Percentiles rank a stretch among this genome's conserved stretches.
Conservation (phyloP, 768 basidiomycete genomes). For the Mycena capillaripes region DNA sequence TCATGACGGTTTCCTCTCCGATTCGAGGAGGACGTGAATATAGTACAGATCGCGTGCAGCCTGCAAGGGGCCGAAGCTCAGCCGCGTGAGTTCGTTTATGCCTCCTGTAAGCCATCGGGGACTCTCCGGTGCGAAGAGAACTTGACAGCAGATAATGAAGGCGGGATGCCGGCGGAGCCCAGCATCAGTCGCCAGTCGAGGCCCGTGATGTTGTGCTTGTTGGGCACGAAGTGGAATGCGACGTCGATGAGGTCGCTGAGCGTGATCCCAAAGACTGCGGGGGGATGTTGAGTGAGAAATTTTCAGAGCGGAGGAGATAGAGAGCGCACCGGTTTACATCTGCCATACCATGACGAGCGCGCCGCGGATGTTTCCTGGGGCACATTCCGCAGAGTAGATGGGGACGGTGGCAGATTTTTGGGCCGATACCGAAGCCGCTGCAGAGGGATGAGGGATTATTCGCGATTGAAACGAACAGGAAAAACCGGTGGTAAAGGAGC, state of each 20-base stretch:
- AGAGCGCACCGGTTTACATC: constrained; percentile 69
- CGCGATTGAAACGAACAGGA: constrained; percentile 37
- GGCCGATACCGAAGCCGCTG: constrained; percentile 41
- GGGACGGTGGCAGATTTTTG: constrained; percentile 71
- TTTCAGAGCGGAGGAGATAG: constrained; percentile 69
- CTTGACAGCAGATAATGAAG: constrained; percentile 32
- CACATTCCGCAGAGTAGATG: constrained; percentile 73
- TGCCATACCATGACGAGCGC: constrained; percentile 38
- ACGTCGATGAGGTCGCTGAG: constrained; percentile 66
- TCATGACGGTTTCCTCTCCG: constrained; percentile 43
- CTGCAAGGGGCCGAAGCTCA: constrained; percentile 63
- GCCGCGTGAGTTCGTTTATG: constrained; percentile 62
- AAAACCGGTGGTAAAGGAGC: constrained; percentile 37
- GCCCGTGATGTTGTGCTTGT: constrained; percentile 52
- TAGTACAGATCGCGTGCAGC: constrained; percentile 76
- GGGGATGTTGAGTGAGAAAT: not conserved
- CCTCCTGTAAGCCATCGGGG: constrained; percentile 50
- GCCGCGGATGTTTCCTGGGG: constrained; percentile 74
- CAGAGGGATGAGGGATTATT: not conserved
- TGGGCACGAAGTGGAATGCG: constrained; percentile 39
- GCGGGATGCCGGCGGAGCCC: constrained; percentile 57
- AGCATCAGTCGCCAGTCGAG: constrained; percentile 70
- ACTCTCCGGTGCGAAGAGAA: constrained; percentile 49
- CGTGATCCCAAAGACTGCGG: constrained; percentile 65
- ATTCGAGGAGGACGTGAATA: constrained; percentile 64